Base-by-base conservation (phyloP, 1,139 yeast genomes). In the Torulaspora pretoriensis region DNA sequence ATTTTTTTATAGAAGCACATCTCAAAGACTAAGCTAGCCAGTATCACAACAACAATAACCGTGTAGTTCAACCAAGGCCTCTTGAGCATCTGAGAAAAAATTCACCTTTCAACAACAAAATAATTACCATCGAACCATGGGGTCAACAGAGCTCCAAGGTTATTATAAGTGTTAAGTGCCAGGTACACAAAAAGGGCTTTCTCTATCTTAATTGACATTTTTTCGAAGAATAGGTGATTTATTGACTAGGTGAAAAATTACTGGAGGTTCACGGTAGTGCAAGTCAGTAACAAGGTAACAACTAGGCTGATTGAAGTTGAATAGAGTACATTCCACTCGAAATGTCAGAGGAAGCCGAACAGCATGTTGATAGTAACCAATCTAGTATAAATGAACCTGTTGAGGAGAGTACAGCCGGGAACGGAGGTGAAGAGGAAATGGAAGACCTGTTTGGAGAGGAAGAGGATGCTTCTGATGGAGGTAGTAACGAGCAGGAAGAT, bases 381-480 rank as follows among this genome's bases (percentile, higher is more conserved):
- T 16, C 23, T 17, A 16, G 35, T 31, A 16, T 28, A 7, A 35
- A 23, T 9, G 40, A 24, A 16, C 27, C 29, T 3, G 19, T 24
- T 16, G 33, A 30, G n/a, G 36, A 34, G 40, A 13, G 30, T 32
- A 40, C 12, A 3, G 46, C 37, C 22, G 31, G 24, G 13, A 36
- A 38, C 10, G 42, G 25, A 14, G 24, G 35, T 5, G 33, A 49
- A 2, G 64, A 52, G 2, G 65, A 47, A 4, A 52, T 67, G 53
- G 69, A 64, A 38, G 70, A 75, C 50, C 64, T 75, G 50, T 76
- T 75, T 54, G 81, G 80, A 8, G 80, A 72, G 19, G 78, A 70
- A 14, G 74, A 68, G 4, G 72, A 68, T 1, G 31, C 14, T 6
- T 30, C 41, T 8, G 40, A 31, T 14, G 71, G 61, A 24, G 62